Evolutionary conservation across 805 yeast genomes (phyloP).

Genomic region (Alloascoidea africana): DNA sequence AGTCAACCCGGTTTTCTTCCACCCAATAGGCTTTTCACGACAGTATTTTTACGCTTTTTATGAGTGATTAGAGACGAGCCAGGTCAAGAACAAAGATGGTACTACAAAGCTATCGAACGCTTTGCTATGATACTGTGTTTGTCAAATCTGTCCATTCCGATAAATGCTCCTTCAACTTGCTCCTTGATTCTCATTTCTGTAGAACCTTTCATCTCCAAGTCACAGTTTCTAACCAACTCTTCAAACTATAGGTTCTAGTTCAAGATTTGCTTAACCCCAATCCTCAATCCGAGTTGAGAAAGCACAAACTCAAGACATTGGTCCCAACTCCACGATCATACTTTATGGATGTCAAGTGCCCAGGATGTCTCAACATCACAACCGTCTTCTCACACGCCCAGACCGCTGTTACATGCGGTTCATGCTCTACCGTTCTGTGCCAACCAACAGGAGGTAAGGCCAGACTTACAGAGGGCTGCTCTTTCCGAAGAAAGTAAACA

Average conservation of each 20-base stretch:
- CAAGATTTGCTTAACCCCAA: conserved; percentile 98
- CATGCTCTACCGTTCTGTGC: conserved; percentile 96
- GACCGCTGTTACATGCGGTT: conserved; percentile 98
- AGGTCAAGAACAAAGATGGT: no score
- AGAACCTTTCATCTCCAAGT: no score
- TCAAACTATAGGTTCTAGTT: conserved; percentile 71
- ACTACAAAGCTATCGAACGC: no score
- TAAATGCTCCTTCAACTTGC: no score
- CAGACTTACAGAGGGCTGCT: conserved; percentile 97
- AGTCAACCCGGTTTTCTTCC: no score
- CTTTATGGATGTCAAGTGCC: conserved; percentile 99
- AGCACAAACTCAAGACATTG: conserved; percentile 94
- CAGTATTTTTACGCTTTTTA: no score
- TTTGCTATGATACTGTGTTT: no score
- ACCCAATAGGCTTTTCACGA: no score
- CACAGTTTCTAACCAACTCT: not conserved
- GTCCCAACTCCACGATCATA: conserved; percentile 97
- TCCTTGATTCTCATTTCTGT: no score
- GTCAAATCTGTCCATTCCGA: no score
- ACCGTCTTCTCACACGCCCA: conserved; percentile 99
- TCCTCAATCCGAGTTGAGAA: conserved; percentile 90
- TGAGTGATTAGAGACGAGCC: no score
- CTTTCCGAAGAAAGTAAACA: conserved; percentile 97
- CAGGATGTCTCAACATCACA: conserved; percentile 98
- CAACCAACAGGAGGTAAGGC: conserved; percentile 99